Percentiles rank a stretch among this genome's conserved stretches.
These are phyloP conservation scores for Pseudocercospora fuligena DNA, from an alignment of 2,329 filamentous ascomycete species.

Conservation along the genomic window DNA sequence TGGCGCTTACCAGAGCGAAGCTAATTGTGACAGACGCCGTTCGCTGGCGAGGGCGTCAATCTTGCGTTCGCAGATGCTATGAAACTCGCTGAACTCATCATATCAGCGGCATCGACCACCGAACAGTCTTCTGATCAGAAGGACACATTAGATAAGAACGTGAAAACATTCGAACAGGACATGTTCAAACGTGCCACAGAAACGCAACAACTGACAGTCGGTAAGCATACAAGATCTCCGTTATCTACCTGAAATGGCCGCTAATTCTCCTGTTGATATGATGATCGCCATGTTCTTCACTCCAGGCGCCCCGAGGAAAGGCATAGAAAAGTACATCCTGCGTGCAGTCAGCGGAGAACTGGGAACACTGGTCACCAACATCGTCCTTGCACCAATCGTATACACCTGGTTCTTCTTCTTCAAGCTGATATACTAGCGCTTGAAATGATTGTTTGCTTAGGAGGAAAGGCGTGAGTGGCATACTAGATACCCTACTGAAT, in stretches of 20 bases:
- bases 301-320: conserved; percentile 49
- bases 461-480: not conserved
- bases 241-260: not conserved
- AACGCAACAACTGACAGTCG: conserved; percentile 42
- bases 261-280: conserved; percentile 42
- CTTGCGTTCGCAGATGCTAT: conserved; percentile 25
- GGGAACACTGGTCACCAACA: conserved; percentile 24
- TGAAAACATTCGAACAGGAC: conserved; percentile 43
- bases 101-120: conserved; percentile 30
- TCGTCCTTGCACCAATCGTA: conserved; percentile 32
- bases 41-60: conserved; percentile 29
- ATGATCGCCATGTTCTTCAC: conserved; percentile 56
- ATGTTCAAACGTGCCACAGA: conserved; percentile 45
- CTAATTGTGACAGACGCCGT: conserved; percentile 27
- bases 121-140: not conserved
- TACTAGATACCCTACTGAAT: too few relatives aligned
- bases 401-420: conserved; percentile 40
- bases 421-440: conserved; percentile 33
- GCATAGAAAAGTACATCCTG: conserved; percentile 47
- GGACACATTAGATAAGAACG: conserved; percentile 34
- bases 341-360: conserved; percentile 29
- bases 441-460: not conserved
- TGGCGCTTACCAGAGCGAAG: not conserved
- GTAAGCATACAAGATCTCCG: not conserved
- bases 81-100: conserved; percentile 42